A percentile compares a stretch with the other conserved stretches of the same genome.
Evolutionary conservation across 2,329 filamentous ascomycete species (phyloP).

Genomic region (Neoascochyta sp.): DNA sequence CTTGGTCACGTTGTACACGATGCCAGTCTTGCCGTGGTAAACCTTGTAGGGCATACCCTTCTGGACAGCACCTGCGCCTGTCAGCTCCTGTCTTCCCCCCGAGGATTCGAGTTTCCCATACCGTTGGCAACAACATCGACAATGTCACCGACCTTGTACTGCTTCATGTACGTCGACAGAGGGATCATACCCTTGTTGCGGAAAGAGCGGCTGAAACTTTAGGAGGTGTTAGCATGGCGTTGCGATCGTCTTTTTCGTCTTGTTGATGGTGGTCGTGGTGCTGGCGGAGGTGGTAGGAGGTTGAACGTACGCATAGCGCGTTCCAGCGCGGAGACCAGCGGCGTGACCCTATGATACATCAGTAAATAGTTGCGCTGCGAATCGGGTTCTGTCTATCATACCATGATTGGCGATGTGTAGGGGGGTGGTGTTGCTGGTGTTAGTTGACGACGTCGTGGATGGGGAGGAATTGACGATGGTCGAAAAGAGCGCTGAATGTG

Average conservation of each 20-base stretch:
- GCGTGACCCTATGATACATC: too few species aligned
- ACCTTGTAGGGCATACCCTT: constrained; percentile 93
- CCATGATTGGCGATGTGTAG: constrained; percentile 43
- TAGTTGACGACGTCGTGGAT: too few species aligned
- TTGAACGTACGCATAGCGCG: constrained; percentile 41
- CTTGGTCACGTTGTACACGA: constrained; percentile 99
- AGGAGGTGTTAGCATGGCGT: too few species aligned
- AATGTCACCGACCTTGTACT: constrained; percentile 97
- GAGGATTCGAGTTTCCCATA: constrained; percentile 57
- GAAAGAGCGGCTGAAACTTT: constrained; percentile 93
- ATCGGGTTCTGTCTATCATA: too few species aligned
- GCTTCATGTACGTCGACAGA: constrained; percentile 88
- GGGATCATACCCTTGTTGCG: constrained; percentile 93
- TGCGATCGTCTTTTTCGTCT: too few species aligned
- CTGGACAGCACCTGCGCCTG: constrained; percentile 36
- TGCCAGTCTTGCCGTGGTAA: constrained; percentile 94
- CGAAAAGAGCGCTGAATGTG: too few species aligned
- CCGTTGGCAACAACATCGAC: constrained; percentile 99
- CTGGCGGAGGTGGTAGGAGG: too few species aligned
- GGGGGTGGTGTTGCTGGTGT: constrained; percentile 20
- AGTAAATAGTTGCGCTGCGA: too few species aligned
- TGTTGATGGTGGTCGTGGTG: too few species aligned
- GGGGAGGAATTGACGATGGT: too few species aligned
- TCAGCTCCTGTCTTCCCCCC: constrained; percentile 5
- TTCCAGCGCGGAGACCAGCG: constrained; percentile 45